These are phyloP conservation scores for Rubus parviflorus DNA, from an alignment of 306 rosid species.

Conservation along the genomic window DNA sequence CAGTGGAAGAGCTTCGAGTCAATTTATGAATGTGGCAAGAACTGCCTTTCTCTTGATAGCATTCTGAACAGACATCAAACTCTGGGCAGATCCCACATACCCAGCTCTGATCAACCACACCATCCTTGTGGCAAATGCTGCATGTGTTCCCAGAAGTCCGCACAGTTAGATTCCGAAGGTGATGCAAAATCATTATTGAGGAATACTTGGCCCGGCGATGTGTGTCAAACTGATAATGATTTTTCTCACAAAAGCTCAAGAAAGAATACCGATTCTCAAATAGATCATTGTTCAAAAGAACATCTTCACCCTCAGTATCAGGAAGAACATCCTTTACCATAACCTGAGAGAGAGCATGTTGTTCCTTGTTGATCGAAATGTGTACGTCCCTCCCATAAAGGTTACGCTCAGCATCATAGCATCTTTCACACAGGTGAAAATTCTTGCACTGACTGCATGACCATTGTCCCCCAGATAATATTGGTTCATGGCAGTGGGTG, in stretches of 20 bases:
- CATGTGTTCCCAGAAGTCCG: conserved; percentile 26
- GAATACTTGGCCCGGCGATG: conserved; percentile 70
- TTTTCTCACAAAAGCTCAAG: conserved; percentile 48
- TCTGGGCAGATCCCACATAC: conserved; percentile 45
- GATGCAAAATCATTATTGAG: conserved; percentile 52
- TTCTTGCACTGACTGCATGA: conserved; percentile 54
- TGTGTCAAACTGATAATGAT: conserved; percentile 55
- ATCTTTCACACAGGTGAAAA: conserved; percentile 60
- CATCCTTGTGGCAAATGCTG: conserved; percentile 36
- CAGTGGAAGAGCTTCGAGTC: conserved; percentile 28
- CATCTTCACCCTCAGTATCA: conserved; percentile 50
- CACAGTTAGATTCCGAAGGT: conserved; percentile 31
- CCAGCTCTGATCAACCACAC: conserved; percentile 32
- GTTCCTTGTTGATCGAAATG: conserved; percentile 37
- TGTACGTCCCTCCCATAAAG: conserved; percentile 30
- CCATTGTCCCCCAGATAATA: conserved; percentile 57
- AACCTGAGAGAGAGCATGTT: conserved; percentile 46
- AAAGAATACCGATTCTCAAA: conserved; percentile 40
- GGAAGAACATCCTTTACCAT: conserved; percentile 30
- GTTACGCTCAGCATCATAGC: conserved; percentile 21
- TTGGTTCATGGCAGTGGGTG: conserved; percentile 44
- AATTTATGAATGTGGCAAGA: conserved; percentile 42
- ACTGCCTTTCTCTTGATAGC: conserved; percentile 41
- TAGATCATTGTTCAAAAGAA: conserved; percentile 35
- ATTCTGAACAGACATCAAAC: conserved; percentile 40